Percentiles rank a stretch among this genome's conserved stretches.
Evolutionary conservation across 805 yeast species (phyloP).

Genomic region (Kodamaea hsintzibuensis): DNA sequence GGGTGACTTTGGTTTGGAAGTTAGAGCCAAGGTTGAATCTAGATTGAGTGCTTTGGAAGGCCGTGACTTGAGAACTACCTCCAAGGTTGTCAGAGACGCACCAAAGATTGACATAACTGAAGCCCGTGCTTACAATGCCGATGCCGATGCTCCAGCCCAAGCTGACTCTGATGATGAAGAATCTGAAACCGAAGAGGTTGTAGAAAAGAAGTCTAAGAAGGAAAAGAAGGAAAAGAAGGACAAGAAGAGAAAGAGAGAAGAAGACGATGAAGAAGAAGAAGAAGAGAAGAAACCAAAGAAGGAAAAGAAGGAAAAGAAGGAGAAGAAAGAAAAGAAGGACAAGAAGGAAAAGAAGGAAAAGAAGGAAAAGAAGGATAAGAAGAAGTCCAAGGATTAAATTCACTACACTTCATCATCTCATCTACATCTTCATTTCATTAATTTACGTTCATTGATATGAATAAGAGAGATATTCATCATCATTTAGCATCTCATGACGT

Average conservation of each 20-base stretch:
- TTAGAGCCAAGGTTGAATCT: constrained; percentile 90
- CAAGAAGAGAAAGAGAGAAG: constrained; percentile 32
- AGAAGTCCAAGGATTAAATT: constrained; percentile 13
- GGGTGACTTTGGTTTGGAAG: constrained; percentile 89
- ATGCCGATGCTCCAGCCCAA: constrained; percentile 67
- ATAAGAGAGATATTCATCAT: constrained; percentile 3
- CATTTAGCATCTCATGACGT: constrained; percentile 3
- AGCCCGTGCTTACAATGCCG: constrained; percentile 88
- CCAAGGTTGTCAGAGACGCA: constrained; percentile 77
- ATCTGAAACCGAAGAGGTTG: constrained; percentile 33
- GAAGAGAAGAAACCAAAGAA: no score
- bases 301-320: constrained; percentile 46
- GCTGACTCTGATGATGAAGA: constrained; percentile 35
- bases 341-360: constrained; percentile 44
- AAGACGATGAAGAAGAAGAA: constrained; percentile 26
- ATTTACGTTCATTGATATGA: constrained; percentile 2
- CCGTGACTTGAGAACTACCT: constrained; percentile 89
- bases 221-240: constrained; percentile 41
- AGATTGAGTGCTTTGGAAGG: constrained; percentile 96
- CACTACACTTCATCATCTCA: neutral
- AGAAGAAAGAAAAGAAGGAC: constrained; percentile 53
- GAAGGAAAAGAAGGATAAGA: constrained; percentile 37
- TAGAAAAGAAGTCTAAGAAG: constrained; percentile 48
- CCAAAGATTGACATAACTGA: constrained; percentile 85
- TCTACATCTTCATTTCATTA: constrained; percentile 1